Evolutionary conservation across 1,284 basidiomycete genomes (phyloP).

Genomic region (Macrocybe sp.): DNA sequence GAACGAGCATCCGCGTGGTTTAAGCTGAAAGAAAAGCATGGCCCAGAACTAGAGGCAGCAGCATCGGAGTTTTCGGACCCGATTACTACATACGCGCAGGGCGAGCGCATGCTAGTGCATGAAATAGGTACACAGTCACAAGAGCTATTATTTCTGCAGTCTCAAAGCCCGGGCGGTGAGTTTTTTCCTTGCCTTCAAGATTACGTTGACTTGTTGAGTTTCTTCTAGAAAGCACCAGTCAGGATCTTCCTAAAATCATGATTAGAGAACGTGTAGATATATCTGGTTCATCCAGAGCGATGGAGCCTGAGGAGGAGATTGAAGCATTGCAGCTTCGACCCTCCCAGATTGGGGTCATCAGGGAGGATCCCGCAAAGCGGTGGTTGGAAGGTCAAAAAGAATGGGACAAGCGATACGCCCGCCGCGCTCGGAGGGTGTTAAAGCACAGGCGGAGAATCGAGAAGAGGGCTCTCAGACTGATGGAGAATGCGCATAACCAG

Average conservation of each 20-base stretch:
- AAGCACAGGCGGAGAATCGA: slow-evolving; percentile 35
- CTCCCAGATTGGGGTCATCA: slow-evolving; percentile 64
- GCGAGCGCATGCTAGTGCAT: no score
- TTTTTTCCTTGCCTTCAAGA: neutral
- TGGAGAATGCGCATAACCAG: slow-evolving; percentile 42
- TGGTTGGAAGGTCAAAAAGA: slow-evolving; percentile 55
- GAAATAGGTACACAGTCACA: no score
- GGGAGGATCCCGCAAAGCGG: slow-evolving; percentile 51
- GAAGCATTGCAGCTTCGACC: slow-evolving; percentile 50
- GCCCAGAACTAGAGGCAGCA: no score
- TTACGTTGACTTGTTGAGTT: neutral
- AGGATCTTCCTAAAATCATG: slow-evolving; percentile 25
- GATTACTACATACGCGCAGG: no score
- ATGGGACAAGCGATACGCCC: slow-evolving; percentile 51
- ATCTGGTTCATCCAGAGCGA: slow-evolving; percentile 57
- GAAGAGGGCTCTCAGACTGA: slow-evolving; percentile 34
- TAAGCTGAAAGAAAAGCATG: no score
- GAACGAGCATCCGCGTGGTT: no score
- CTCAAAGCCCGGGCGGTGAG: neutral
- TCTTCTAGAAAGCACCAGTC: neutral
- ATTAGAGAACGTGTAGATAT: slow-evolving; percentile 77
- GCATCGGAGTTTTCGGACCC: no score
- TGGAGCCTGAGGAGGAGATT: slow-evolving; percentile 64
- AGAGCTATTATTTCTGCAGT: no score
- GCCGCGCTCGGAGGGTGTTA: slow-evolving; percentile 33